phyloP scores from a whole-genome alignment of 2,329 filamentous ascomycete species.

The Exophiala sp. region DNA sequence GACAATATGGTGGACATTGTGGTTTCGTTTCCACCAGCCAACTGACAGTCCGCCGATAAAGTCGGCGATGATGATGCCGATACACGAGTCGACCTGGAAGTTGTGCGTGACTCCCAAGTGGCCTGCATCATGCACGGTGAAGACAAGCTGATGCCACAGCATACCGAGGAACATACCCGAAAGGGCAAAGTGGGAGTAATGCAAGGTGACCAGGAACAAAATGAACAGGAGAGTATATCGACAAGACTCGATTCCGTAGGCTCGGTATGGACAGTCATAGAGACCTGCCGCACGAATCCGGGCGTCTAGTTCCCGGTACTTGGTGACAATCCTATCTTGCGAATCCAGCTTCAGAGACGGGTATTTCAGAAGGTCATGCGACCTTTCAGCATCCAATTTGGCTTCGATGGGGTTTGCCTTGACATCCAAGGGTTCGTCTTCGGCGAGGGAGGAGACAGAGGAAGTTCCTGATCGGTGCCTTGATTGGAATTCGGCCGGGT shows the following conservation, averaged over 20 bases:
- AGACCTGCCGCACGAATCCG: slow-evolving; percentile 68
- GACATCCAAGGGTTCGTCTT: slow-evolving; percentile 31
- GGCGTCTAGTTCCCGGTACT: slow-evolving; percentile 73
- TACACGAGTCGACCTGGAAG: slow-evolving; percentile 73
- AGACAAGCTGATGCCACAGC: slow-evolving; percentile 92
- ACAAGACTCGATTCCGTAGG: slow-evolving; percentile 67
- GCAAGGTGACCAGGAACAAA: slow-evolving; percentile 57
- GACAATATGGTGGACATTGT: slow-evolving; percentile 95
- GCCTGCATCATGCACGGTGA: slow-evolving; percentile 88
- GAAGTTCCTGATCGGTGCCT: slow-evolving; percentile 47
- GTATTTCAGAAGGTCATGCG: slow-evolving; percentile 52
- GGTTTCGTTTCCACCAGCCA: slow-evolving; percentile 95
- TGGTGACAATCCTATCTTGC: slow-evolving; percentile 68
- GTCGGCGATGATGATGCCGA: slow-evolving; percentile 86
- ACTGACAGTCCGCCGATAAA: slow-evolving; percentile 83
- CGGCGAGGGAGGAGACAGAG: slow-evolving; percentile 50
- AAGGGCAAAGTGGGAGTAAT: slow-evolving; percentile 58
- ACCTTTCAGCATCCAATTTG: slow-evolving; percentile 17
- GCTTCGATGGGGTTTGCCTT: slow-evolving; percentile 15
- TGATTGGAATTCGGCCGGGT: slow-evolving; percentile 47
- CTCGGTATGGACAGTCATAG: slow-evolving; percentile 75
- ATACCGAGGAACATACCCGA: slow-evolving; percentile 71
- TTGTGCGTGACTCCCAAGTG: slow-evolving; percentile 97
- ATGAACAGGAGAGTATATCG: slow-evolving; percentile 66
- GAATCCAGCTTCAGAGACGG: slow-evolving; percentile 67